Percentiles rank a stretch among this genome's conserved stretches.
Evolutionary conservation across 2,329 filamentous ascomycete genomes (phyloP).

Genomic region (Alternaria sp.): DNA sequence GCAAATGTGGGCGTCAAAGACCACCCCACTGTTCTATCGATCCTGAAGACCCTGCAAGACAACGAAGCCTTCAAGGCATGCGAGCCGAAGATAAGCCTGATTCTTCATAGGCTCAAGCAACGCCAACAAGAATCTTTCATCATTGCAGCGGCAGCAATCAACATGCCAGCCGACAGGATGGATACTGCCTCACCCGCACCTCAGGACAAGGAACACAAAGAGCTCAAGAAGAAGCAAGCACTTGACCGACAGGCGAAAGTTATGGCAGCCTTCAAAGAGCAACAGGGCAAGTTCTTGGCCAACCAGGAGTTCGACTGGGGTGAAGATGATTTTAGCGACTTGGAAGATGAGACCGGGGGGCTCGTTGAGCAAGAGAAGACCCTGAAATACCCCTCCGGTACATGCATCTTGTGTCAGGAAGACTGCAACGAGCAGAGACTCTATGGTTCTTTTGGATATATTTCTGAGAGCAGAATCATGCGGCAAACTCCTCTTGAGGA

Average conservation of each 20-base stretch:
- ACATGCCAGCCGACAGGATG: slow-evolving; percentile 75
- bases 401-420: slow-evolving; percentile 96
- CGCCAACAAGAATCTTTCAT: slow-evolving; percentile 78
- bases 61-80: slow-evolving; percentile 82
- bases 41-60: slow-evolving; percentile 61
- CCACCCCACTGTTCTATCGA: slow-evolving; percentile 57
- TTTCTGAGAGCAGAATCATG: slow-evolving; percentile 84
- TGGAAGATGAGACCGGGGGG: slow-evolving; percentile 67
- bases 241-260: slow-evolving; percentile 88
- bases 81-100: slow-evolving; percentile 81
- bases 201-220: slow-evolving; percentile 76
- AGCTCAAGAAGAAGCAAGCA: slow-evolving; percentile 89
- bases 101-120: slow-evolving; percentile 84
- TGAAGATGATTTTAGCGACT: slow-evolving; percentile 78
- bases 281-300: slow-evolving; percentile 93
- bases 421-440: slow-evolving; percentile 87
- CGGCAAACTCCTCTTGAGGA: slow-evolving; percentile 86
- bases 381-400: slow-evolving; percentile 91
- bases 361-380: slow-evolving; percentile 71
- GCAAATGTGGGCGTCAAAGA: slow-evolving; percentile 54
- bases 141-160: slow-evolving; percentile 65
- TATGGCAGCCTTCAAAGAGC: slow-evolving; percentile 97
- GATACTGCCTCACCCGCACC: slow-evolving; percentile 81
- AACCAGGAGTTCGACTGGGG: slow-evolving; percentile 91
- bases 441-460: slow-evolving; percentile 91